Base-by-base conservation (phyloP, 2,329 filamentous ascomycete species). In the Aspergillus versicolor region DNA sequence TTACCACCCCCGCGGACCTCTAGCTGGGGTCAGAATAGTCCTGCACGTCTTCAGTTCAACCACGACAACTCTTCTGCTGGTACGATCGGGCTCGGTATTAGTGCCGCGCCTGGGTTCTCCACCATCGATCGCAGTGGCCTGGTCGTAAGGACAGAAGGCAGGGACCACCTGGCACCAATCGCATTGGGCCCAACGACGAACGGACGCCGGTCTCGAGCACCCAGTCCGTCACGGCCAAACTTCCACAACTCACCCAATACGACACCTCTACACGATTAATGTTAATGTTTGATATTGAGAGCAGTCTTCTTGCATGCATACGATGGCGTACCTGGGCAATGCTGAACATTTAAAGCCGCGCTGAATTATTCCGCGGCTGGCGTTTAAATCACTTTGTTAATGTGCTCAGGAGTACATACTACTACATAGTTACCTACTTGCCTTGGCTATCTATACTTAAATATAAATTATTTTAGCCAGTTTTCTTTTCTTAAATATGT, bases 71-170 rank as follows among this genome's bases (percentile, higher is more conserved):
- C 69, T n/a, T 76, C 74, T n/a, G 70, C 70, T 1, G 70, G 66
- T 21, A 74, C 71, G 6, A 70, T 75, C 46, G 70, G 73, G 27
- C 58, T 75, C 55, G 71, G 74, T 42, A 70, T 75, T 62, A 66
- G 71, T 44, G 64, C 61, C 44, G 65, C 70, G 48, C 51, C 65
- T 67, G 59, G 69, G 56, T 7, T 57, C n/a, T 67, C 78, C 61
- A 71, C 79, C 9, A 82, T 84, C 63, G 83, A 84, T 54, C 75
- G 91, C 40, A 86, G 84, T 46, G 92, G 92, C 1, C 72, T 97
- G 61, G 87, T 90, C 53, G 84, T 91, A 2, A 81, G 93, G 63
- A 95, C 90, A 0, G 93, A 97, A 70, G 96, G 91, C 70, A 82
- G 91, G 52, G 94, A 97, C 70, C 82, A 90, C 57, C 75, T 97